A percentile compares a stretch with the other conserved stretches of the same genome.
Evolutionary conservation across 352 stramenopile genomes (phyloP).

Genomic region (Vaucheria bursata): DNA sequence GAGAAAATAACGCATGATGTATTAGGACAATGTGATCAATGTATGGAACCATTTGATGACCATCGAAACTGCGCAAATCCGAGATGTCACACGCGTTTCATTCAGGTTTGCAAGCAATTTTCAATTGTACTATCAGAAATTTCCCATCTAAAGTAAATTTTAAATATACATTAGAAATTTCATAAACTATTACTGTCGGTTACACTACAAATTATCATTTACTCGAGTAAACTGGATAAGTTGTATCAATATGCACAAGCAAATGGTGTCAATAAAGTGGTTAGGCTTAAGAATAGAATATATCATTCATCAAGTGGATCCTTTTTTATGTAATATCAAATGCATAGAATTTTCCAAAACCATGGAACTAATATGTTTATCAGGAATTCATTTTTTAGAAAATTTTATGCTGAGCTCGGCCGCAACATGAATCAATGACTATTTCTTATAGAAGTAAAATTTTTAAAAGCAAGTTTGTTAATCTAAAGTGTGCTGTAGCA

Average conservation of each 20-base stretch:
- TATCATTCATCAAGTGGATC: too few species aligned
- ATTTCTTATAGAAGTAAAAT: too few species aligned
- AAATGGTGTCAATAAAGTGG: too few species aligned
- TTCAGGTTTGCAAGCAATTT: constrained; percentile 31
- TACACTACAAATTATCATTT: neutral
- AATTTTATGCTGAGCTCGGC: too few species aligned
- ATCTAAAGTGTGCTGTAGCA: too few species aligned
- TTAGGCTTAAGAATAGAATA: too few species aligned
- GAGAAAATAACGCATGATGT: constrained; percentile 58
- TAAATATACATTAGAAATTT: constrained; percentile 1
- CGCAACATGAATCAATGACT: too few species aligned
- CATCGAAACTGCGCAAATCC: constrained; percentile 45
- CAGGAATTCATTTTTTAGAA: too few species aligned
- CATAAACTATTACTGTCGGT: neutral
- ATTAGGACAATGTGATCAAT: constrained; percentile 51
- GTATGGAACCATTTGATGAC: constrained; percentile 35
- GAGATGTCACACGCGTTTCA: constrained; percentile 45
- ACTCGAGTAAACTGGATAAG: neutral
- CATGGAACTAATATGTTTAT: too few species aligned
- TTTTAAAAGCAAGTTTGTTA: too few species aligned
- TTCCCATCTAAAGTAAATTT: neutral
- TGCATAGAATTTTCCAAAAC: too few species aligned
- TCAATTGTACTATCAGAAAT: neutral
- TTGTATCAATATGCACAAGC: neutral
- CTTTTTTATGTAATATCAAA: too few species aligned